Percentiles rank a stretch among this genome's conserved stretches.
These are phyloP conservation scores for Fraxinus albicans DNA, from an alignment of 305 asterid species.

Conservation along the genomic window DNA sequence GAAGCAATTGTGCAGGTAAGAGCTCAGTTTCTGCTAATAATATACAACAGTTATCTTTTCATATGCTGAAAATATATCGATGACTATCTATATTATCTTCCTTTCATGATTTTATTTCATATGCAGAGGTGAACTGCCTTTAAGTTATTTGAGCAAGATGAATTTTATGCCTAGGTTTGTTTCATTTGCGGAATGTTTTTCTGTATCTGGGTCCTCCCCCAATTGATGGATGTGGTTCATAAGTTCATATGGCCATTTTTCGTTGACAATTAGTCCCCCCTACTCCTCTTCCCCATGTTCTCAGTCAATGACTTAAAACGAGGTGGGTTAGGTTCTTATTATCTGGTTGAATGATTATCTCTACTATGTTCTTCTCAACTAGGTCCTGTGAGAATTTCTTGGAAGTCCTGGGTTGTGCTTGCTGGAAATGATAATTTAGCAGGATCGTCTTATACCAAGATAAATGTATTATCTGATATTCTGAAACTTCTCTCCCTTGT, in stretches of 20 bases:
- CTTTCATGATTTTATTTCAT: not conserved
- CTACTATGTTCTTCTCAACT: not conserved
- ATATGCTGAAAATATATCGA: not conserved
- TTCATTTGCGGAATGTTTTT: not conserved
- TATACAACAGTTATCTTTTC: not conserved
- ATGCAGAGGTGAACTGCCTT: not conserved
- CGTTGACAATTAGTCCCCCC: not conserved
- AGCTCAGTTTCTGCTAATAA: conserved; percentile 7
- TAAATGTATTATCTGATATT: not conserved
- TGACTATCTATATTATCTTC: not conserved
- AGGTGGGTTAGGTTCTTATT: not conserved
- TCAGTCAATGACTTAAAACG: not conserved
- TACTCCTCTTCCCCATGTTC: not conserved
- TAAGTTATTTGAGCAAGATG: not conserved
- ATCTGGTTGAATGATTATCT: not conserved
- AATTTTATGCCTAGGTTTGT: not conserved
- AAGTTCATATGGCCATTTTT: not conserved
- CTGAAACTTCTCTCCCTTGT: not conserved
- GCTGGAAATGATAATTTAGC: not conserved
- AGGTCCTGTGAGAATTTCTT: not conserved
- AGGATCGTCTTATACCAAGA: not conserved
- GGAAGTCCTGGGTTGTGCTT: not conserved
- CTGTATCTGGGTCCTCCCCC: not conserved
- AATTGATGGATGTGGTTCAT: not conserved
- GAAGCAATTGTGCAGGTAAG: conserved; percentile 84